Evolutionary conservation across 176 grass and related monocot species (phyloP), one percentile per base, ranked within the genome.

Genomic region (Oryza rufipogon): DNA sequence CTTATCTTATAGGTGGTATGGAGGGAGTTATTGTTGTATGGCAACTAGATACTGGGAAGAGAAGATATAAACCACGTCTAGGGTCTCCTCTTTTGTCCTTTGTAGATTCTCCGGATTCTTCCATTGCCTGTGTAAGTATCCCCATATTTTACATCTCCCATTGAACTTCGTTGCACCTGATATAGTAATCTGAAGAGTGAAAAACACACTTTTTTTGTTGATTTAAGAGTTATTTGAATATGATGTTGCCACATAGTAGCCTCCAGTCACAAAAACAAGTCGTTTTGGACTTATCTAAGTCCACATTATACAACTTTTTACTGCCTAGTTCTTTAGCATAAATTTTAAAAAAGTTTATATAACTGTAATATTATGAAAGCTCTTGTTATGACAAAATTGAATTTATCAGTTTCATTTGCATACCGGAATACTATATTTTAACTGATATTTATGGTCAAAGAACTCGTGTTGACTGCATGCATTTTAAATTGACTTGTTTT

Each of bases 21-120:
- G 96, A 99, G 89, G 96, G 96, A 52, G 96, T 98, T 87, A 90
- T 99, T 84, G 93, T 99, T 72, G 87, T 98, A 78, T 98, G 96
- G 96, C 96, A 98, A 54, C 70, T 98, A 47, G 96, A 98, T 83
- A 95, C 91, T 68, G 89, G 93, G 73, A 95, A 95, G 84, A 95
- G 87, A 89, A 95, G 78, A 66, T 95, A 71, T 75, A 98, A 98
- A 78, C 91, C 96, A 61, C 93, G 94, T 51, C 85, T 99, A 74
- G 96, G 85, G 64, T 99, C 96, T 11, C 93, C 96, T 84, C 91
- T 99, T 73, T 73, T 96, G 80, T 93, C 87, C 85, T 99, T 94
- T 80, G 87, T 83, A 76, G 87, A 95, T 81, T 99, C 93, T 87
- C 91, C 91, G 54, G 96, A 99, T 77, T 85, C 93, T 82, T 99